A percentile compares a stretch with the other conserved stretches of the same genome.
Evolutionary conservation across 768 basidiomycete genomes (phyloP).

Genomic region (Mycena sanguinolenta): DNA sequence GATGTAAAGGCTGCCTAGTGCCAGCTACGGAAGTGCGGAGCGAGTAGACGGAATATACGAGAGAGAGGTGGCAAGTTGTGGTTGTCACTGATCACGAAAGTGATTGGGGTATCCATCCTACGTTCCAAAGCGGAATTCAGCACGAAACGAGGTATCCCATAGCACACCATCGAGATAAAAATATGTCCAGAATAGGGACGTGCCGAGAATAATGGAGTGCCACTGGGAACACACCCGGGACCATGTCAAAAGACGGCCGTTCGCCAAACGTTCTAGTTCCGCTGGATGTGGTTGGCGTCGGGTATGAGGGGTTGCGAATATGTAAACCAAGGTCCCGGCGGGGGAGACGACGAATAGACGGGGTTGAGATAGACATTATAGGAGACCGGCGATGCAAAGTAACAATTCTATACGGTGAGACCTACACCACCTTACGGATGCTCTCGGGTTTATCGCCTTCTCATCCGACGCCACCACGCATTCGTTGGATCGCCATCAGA

Average conservation of each 20-base stretch:
- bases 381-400: too few species aligned
- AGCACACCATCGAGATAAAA: background rate
- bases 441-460: too few species aligned
- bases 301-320: too few species aligned
- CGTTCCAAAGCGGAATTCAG: background rate
- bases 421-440: too few species aligned
- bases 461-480: too few species aligned
- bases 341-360: too few species aligned
- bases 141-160: background rate
- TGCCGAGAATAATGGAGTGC: background rate
- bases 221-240: background rate
- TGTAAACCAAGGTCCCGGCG: too few species aligned
- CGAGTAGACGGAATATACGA: background rate
- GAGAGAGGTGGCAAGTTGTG: background rate
- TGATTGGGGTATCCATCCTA: background rate
- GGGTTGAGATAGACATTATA: too few species aligned
- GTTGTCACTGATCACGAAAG: too few species aligned
- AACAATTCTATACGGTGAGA: too few species aligned
- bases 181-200: background rate
- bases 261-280: background rate
- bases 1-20: background rate
- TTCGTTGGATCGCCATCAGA: too few species aligned
- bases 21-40: background rate
- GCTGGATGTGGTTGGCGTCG: background rate
- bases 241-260: background rate